Evolutionary conservation across 345 rosid genomes (phyloP), one percentile per base, ranked within the genome.

Genomic region (Linum lewisii): DNA sequence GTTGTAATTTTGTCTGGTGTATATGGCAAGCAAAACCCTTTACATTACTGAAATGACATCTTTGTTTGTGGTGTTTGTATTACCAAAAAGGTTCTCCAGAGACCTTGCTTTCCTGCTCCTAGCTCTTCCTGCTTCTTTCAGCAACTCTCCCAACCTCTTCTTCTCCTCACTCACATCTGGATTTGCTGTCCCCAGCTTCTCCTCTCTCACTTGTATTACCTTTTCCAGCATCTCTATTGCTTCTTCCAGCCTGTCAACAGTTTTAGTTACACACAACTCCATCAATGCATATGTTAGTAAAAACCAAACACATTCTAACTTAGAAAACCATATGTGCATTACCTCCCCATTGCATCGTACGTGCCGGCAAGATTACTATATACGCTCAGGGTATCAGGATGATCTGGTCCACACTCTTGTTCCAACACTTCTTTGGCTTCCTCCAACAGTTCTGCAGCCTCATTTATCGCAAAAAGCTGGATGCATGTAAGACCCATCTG

Each of bases 301-400:
- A 15, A 49, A 14, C 18, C n/a, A n/a, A n/a, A n/a, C 21, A 15
- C 21, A 6, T 7, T 15, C n/a, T 51, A 7, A 51, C 6, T n/a
- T 9, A 55, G 21, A 13, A 19, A 45, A 51, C 47, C 32, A 24
- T 15, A n/a, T n/a, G n/a, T n/a, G n/a, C n/a, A n/a, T 38, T 68
- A 92, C 98, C 98, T 88, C 60, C 98, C 98, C 91, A 92, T 88
- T 32, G 98, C 98, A 68, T 92, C 98, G 66, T 88, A 92, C 13
- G 95, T 89, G 26, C 98, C 97, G 5, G 98, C 97, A 7, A 92
- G 89, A 53, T 92, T 92, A 81, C 94, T 88, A 57, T 88, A 88
- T 13, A 88, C 95, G 14, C 85, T 94, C 54, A 88, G 73, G 0
- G 98, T 92, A 51, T 92, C 95, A 0, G 92, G 82, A 81, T 92